These are phyloP conservation scores for Histomonas meleagridis DNA, from an alignment of 208 protist genomes.

Conservation along the genomic window DNA sequence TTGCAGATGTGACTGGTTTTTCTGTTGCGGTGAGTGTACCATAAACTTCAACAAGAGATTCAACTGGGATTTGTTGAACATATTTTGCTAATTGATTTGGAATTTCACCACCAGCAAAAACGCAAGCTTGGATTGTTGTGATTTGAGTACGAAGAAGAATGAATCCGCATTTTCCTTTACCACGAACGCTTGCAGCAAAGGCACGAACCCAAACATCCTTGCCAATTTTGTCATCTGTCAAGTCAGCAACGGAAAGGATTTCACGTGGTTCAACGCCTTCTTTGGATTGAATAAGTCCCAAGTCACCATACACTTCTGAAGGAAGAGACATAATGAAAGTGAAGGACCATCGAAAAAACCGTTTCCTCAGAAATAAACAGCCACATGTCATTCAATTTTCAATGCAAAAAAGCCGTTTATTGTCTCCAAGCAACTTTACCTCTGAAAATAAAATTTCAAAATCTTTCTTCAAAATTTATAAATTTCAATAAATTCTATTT, in stretches of 20 bases:
- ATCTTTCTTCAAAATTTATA: no score
- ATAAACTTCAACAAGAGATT: constrained; percentile 40
- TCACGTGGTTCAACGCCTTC: background rate
- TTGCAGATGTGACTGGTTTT: constrained; percentile 32
- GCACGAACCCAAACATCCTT: background rate
- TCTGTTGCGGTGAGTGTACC: constrained; percentile 12
- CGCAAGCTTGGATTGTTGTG: constrained; percentile 37
- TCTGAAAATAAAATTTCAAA: no score
- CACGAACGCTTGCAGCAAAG: background rate
- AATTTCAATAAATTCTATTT: no score
- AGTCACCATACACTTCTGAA: background rate
- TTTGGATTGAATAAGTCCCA: background rate
- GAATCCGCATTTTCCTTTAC: constrained; percentile 38
- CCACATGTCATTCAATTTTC: no score
- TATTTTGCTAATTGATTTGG: constrained; percentile 38
- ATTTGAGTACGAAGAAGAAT: constrained; percentile 32
- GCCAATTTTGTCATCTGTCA: background rate
- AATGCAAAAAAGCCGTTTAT: no score
- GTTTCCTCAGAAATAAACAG: no score
- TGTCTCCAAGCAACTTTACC: no score
- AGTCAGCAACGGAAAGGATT: background rate
- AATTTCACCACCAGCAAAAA: background rate
- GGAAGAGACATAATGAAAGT: no score
- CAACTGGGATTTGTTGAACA: constrained; percentile 32
- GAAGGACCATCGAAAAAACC: no score